Percentiles rank a stretch among this genome's conserved stretches.
Evolutionary conservation across 83 land plant genomes (phyloP).

Genomic region (Picea abies): DNA sequence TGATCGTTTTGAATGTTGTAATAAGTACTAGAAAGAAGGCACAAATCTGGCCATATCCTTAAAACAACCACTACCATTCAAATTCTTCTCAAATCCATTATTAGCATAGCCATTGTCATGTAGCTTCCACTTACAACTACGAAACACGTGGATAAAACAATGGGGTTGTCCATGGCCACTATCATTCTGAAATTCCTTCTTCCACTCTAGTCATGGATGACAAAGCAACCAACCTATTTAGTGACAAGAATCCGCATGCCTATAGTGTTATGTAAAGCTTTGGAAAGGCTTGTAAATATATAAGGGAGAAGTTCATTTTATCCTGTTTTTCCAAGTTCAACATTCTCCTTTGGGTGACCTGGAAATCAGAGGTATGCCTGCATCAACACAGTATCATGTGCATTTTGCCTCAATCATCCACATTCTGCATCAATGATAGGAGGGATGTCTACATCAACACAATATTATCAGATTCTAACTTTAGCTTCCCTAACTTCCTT

Average conservation of each 20-base stretch:
- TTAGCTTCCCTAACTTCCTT: no score
- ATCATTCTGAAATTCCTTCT: constrained; percentile 21
- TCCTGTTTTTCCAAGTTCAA: no score
- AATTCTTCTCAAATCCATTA: constrained; percentile 24
- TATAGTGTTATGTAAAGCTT: constrained; percentile 49
- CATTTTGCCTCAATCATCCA: no score
- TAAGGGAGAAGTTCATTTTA: no score
- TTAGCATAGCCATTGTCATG: constrained; percentile 23
- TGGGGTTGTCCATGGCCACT: constrained; percentile 37
- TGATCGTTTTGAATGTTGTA: constrained; percentile 51
- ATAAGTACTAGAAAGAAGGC: constrained; percentile 67
- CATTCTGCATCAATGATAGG: no score
- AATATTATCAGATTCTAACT: no score
- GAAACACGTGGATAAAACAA: constrained; percentile 47
- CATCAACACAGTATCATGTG: no score
- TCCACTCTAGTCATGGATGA: constrained; percentile 32
- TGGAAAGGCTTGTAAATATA: no score
- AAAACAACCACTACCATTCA: constrained; percentile 48
- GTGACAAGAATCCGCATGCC: constrained; percentile 66
- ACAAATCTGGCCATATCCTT: constrained; percentile 63
- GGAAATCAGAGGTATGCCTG: no score
- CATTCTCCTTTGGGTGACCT: no score
- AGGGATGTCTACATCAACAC: no score
- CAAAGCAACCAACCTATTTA: constrained; percentile 34
- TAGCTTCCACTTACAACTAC: constrained; percentile 41